phyloP scores from a whole-genome alignment of 225 moss, liverwort and hornwort species.

The Polytrichum commune region DNA sequence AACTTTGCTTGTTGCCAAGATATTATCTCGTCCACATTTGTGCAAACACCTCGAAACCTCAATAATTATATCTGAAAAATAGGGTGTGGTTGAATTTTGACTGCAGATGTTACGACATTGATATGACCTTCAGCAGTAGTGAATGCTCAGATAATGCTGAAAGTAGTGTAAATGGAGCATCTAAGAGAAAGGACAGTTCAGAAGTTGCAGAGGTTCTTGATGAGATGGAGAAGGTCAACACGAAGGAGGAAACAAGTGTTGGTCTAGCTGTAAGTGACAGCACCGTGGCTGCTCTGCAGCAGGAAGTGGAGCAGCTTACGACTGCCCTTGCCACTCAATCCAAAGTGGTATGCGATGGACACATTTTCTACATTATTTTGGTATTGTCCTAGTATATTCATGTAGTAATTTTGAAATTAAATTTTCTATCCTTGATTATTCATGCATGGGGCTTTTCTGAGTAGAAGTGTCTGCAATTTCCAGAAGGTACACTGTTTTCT shows the following conservation, averaged over 20 bases:
- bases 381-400: too few species aligned
- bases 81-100: background rate
- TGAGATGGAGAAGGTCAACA: constrained; percentile 1
- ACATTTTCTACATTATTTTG: too few species aligned
- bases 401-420: too few species aligned
- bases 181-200: constrained; percentile 10
- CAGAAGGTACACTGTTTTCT: too few species aligned
- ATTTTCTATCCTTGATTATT: too few species aligned
- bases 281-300: constrained; percentile 22
- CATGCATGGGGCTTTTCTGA: too few species aligned
- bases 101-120: background rate
- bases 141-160: background rate
- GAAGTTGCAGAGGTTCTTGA: background rate
- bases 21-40: too few species aligned
- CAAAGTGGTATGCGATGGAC: constrained; percentile 8
- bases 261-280: constrained; percentile 8
- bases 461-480: too few species aligned
- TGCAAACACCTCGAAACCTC: too few species aligned
- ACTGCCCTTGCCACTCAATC: constrained; percentile 16
- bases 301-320: constrained; percentile 27
- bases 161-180: background rate
- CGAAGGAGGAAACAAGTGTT: constrained; percentile 1
- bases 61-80: too few species aligned
- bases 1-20: too few species aligned
- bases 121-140: background rate